These are phyloP conservation scores for Salvia rosmarinus DNA, from an alignment of 257 asterid genomes.

Conservation along the genomic window DNA sequence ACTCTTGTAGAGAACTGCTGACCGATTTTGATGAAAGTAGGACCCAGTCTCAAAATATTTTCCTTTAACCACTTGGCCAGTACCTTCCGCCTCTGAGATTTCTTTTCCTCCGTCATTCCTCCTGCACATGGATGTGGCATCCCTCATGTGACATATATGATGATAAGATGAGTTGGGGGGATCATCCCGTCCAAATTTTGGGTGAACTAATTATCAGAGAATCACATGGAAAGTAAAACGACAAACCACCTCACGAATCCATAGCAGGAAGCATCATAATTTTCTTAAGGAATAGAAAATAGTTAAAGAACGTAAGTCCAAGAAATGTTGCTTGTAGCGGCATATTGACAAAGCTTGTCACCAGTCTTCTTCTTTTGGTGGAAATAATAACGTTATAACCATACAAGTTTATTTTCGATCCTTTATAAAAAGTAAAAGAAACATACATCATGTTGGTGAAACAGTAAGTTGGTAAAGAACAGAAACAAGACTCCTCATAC, in stretches of 20 bases:
- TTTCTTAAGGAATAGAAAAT: not conserved
- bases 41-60: conserved; percentile 89
- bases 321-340: not conserved
- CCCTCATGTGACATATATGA: not conserved
- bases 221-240: not conserved
- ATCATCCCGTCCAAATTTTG: not conserved
- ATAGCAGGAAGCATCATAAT: not conserved
- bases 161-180: not conserved
- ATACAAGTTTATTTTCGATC: not conserved
- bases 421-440: not conserved
- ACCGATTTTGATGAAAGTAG: conserved; percentile 95
- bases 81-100: conserved; percentile 65
- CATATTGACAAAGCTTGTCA: not conserved
- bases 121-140: conserved; percentile 46
- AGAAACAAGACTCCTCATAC: not conserved
- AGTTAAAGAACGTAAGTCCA: not conserved
- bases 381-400: too few species aligned
- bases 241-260: not conserved
- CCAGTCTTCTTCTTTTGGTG: not conserved
- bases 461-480: not conserved
- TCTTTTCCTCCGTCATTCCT: conserved; percentile 77
- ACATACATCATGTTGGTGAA: not conserved
- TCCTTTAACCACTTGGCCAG: conserved; percentile 98
- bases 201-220: not conserved
- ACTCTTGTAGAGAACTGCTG: conserved; percentile 98